These are phyloP conservation scores for Russula olivacea DNA, from an alignment of 768 basidiomycete genomes.

Conservation along the genomic window DNA sequence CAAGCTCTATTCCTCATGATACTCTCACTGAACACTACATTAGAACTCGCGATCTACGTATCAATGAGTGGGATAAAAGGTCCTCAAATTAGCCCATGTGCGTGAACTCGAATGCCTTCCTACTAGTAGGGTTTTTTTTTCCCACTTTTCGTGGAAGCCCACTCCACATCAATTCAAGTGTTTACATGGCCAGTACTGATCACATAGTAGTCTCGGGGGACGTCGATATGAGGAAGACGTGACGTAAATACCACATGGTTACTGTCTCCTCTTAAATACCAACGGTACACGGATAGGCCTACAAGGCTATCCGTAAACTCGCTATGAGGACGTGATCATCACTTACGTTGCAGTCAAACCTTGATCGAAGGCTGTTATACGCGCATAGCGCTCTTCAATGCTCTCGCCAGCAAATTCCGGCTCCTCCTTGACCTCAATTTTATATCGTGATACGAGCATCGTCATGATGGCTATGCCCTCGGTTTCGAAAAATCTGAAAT, in stretches of 20 bases:
- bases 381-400: constrained; percentile 38
- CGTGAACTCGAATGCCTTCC: too few species aligned
- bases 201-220: too few species aligned
- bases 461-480: constrained; percentile 44
- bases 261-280: constrained; percentile 9
- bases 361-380: not conserved
- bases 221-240: too few species aligned
- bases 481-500: constrained; percentile 43
- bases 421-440: constrained; percentile 46
- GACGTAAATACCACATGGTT: not conserved
- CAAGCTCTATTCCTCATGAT: too few species aligned
- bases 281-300: constrained; percentile 3
- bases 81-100: too few species aligned
- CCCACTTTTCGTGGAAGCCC: too few species aligned
- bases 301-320: not conserved
- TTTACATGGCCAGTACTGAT: too few species aligned
- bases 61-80: too few species aligned
- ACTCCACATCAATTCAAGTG: too few species aligned
- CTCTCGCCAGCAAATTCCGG: constrained; percentile 41
- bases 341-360: constrained; percentile 16
- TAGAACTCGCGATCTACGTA: too few species aligned
- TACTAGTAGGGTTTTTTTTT: too few species aligned
- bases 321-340: not conserved
- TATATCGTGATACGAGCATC: constrained; percentile 41
- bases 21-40: too few species aligned